Evolutionary conservation across 1,284 basidiomycete genomes (phyloP).

Genomic region (Agaricales sp.): DNA sequence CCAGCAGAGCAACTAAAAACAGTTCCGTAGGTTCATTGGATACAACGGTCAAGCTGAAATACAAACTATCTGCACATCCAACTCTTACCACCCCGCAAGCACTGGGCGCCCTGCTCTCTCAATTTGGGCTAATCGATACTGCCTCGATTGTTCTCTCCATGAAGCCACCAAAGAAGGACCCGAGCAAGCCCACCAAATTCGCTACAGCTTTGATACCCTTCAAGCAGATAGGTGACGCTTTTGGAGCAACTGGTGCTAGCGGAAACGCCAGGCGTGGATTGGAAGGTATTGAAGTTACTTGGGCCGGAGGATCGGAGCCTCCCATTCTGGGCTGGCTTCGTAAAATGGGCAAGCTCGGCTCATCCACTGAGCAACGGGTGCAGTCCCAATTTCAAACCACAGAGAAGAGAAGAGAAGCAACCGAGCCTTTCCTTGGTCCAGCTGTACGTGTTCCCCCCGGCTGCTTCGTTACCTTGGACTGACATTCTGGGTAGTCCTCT

Average conservation of each 20-base stretch:
- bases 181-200: slow-evolving; percentile 43
- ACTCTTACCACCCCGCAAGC: slow-evolving; percentile 38
- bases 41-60: slow-evolving; percentile 67
- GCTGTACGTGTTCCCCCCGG: not conserved
- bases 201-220: slow-evolving; percentile 67
- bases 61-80: slow-evolving; percentile 45
- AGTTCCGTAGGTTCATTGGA: slow-evolving; percentile 43
- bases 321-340: slow-evolving; percentile 68
- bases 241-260: slow-evolving; percentile 57
- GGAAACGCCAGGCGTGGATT: slow-evolving; percentile 37
- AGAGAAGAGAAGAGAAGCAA: not conserved
- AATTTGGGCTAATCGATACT: slow-evolving; percentile 53
- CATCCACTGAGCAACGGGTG: slow-evolving; percentile 13
- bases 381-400: slow-evolving; percentile 7
- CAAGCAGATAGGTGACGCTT: slow-evolving; percentile 61
- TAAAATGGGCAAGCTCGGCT: slow-evolving; percentile 52
- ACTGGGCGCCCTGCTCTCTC: slow-evolving; percentile 39
- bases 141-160: slow-evolving; percentile 54
- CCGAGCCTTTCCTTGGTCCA: not conserved
- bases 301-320: slow-evolving; percentile 67
- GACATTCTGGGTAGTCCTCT: not conserved
- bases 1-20: not conserved
- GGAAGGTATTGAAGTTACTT: slow-evolving; percentile 50
- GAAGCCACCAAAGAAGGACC: slow-evolving; percentile 47
- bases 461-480: not conserved